A percentile compares a stretch with the other conserved stretches of the same genome.
Conservation (phyloP, 2,329 filamentous ascomycete species). For the Raffaelea ambrosiae region DNA sequence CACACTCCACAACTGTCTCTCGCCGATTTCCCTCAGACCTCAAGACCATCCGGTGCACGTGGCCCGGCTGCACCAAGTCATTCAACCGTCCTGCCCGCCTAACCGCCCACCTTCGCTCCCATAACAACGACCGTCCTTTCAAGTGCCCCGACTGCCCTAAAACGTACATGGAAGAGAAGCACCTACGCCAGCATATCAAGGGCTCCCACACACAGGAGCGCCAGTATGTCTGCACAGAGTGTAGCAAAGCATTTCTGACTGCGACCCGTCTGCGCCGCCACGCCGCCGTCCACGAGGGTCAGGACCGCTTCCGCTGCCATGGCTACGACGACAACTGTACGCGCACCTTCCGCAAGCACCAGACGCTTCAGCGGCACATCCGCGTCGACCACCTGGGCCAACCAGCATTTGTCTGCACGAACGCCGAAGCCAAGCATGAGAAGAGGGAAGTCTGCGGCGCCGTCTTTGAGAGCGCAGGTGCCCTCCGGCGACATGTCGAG, state of each 20-base stretch:
- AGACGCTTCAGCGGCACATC: constrained; percentile 77
- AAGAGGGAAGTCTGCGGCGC: constrained; percentile 40
- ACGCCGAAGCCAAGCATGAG: constrained; percentile 18
- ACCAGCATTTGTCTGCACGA: constrained; percentile 62
- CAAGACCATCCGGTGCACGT: constrained; percentile 71
- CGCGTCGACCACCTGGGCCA: constrained; percentile 64
- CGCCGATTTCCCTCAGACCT: constrained; percentile 54
- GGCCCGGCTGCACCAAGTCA: constrained; percentile 65
- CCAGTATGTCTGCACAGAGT: constrained; percentile 65
- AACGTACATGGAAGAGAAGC: constrained; percentile 76
- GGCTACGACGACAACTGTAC: constrained; percentile 60
- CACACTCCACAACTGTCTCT: constrained; percentile 6
- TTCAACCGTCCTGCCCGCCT: constrained; percentile 83
- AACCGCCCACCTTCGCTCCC: constrained; percentile 70
- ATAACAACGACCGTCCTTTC: constrained; percentile 78
- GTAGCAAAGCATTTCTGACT: constrained; percentile 74
- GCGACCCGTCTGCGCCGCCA: constrained; percentile 71
- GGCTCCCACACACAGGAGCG: constrained; percentile 67
- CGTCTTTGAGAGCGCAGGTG: constrained; percentile 65
- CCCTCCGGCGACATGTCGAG: constrained; percentile 63
- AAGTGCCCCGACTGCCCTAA: constrained; percentile 71
- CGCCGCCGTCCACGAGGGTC: constrained; percentile 66
- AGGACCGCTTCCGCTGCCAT: constrained; percentile 66
- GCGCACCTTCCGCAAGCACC: constrained; percentile 77
- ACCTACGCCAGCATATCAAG: constrained; percentile 78